These are phyloP conservation scores for Colletotrichum viniferum DNA, from an alignment of 2,329 filamentous ascomycete genomes.

Conservation along the genomic window DNA sequence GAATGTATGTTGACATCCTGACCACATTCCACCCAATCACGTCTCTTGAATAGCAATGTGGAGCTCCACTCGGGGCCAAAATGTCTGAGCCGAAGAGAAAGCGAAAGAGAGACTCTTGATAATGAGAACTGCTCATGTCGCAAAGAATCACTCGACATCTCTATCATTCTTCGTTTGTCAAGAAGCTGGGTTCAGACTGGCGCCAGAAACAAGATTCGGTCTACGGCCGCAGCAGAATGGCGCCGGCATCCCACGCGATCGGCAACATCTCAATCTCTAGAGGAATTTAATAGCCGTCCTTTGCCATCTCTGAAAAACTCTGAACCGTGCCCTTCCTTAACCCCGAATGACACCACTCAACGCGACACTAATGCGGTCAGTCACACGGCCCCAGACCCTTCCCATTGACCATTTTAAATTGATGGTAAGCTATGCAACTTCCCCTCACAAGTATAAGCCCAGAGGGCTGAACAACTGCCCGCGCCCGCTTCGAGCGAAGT, in stretches of 20 bases:
- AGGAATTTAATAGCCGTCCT: neutral
- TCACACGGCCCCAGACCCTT: neutral
- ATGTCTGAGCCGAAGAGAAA: neutral
- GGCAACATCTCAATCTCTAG: neutral
- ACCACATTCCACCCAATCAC: neutral
- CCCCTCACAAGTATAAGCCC: neutral
- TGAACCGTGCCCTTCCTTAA: neutral
- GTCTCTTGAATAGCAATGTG: neutral
- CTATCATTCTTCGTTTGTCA: neutral
- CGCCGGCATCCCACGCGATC: neutral
- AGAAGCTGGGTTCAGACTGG: neutral
- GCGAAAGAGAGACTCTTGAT: neutral
- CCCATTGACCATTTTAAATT: neutral
- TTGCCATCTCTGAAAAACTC: neutral
- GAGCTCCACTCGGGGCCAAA: neutral
- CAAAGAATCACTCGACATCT: neutral
- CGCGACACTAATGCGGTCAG: neutral
- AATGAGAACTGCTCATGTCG: neutral
- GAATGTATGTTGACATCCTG: neutral
- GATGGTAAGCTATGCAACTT: neutral
- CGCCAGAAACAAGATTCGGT: neutral
- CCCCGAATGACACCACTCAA: neutral
- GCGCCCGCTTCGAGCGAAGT: neutral
- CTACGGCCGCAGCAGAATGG: neutral
- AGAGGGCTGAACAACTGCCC: neutral